phyloP scores from a whole-genome alignment of 257 asterid genomes.

The Knoxia roxburghii region DNA sequence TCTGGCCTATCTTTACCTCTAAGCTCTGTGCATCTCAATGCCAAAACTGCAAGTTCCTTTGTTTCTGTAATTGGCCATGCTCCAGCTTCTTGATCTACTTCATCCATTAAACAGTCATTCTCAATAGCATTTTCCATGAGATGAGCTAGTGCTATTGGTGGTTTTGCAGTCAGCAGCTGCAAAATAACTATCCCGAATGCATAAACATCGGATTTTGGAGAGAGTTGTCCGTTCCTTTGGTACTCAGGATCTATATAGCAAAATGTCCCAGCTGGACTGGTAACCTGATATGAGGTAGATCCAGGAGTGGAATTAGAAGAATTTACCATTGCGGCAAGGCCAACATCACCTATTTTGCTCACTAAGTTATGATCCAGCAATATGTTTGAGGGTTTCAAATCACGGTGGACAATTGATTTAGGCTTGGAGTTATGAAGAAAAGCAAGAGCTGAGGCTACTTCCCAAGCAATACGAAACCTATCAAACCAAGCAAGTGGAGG shows the following conservation, averaged over 20 bases:
- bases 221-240: constrained; percentile 64
- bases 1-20: constrained; percentile 64
- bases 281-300: constrained; percentile 34
- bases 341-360: constrained; percentile 87
- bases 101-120: constrained; percentile 27
- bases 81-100: constrained; percentile 58
- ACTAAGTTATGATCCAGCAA: constrained; percentile 67
- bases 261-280: constrained; percentile 60
- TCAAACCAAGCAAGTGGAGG: constrained; percentile 72
- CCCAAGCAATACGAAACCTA: constrained; percentile 78
- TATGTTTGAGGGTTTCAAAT: constrained; percentile 86
- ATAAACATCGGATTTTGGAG: constrained; percentile 68
- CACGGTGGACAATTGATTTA: constrained; percentile 72
- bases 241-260: constrained; percentile 92
- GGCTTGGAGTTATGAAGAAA: constrained; percentile 79
- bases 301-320: constrained; percentile 26
- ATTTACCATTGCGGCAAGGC: constrained; percentile 58
- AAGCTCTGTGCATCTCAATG: constrained; percentile 67
- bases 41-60: constrained; percentile 44
- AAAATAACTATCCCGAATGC: constrained; percentile 73
- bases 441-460: constrained; percentile 79
- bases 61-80: constrained; percentile 73
- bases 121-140: constrained; percentile 54
- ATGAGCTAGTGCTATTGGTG: constrained; percentile 56
- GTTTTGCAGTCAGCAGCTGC: constrained; percentile 76